Evolutionary conservation across 140 eudicot species (phyloP), one percentile per base, ranked within the genome.

Genomic region (Stevia rebaudiana): DNA sequence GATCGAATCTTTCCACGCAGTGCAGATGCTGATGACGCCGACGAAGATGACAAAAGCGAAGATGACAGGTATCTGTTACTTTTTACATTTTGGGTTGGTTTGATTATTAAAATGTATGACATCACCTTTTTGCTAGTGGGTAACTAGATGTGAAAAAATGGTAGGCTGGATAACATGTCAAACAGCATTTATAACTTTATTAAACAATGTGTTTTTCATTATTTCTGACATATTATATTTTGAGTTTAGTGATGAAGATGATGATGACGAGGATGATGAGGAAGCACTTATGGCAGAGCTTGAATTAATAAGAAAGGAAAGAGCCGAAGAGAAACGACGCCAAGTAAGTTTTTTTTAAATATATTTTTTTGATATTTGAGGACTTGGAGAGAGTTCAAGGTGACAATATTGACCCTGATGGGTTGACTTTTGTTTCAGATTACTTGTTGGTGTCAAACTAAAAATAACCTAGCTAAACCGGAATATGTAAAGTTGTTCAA

Each of bases 261-360:
- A 87, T 0, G 98, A 92, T 11, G 99, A 94, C 3, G 97, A 86
- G 68, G 99, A 88, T 76, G 97, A 94, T 70, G 86, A 85, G 42
- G 99, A 88, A 66, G 99, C 99, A 75, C 97, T 91, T 52, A 56
- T 91, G 77, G 94, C 94, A 40, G 98, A 87, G 75, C 98, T 91
- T 77, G 98, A 82, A 73, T 75, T 76, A 36, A 78, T 91, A 69
- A 87, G 79, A 80, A 92, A 81, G 79, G 99, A 94, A 74, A 83
- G 90, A 67, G 94, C 95, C 0, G 99, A 94, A 75, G 96, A 85
- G 79, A 94, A 83, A 65, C 65, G 79, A 4, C 84, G 86, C 16
- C 76, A 80, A 72, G 98, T 91, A 49, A 82, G 95, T 80, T 16
- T 13, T 43, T 43, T 28, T 39, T 6, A 25, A 25, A 13, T 19